Base-by-base conservation (phyloP, 768 basidiomycete genomes). In the Astraeus odoratus region DNA sequence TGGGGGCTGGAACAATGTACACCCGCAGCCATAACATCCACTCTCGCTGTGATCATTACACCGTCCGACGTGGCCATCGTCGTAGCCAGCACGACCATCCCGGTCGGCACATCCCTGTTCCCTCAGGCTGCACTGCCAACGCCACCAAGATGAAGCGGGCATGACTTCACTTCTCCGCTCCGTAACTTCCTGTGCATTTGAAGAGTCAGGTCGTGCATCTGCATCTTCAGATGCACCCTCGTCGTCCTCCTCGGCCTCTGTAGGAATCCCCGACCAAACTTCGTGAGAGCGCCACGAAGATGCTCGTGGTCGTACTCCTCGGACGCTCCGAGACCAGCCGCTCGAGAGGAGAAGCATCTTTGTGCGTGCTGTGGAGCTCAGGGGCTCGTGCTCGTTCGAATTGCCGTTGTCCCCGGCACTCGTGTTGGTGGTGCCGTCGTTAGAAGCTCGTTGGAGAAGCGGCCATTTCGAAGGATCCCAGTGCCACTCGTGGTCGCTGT, bases 321-420 rank as follows among this genome's bases (percentile, higher is more conserved):
- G 35, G 35, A 13, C 35, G 35, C 4, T 26, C 18, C 39, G 16
- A n/a, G 20, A 20, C 24, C 26, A 26, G 18, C 26, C 4, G 10
- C 39, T 41, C 26, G 39, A 41, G 9, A 41, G 13, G 39, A 41
- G 26, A 26, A 41, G 39, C 3, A 26, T 41, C 26, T 29, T 41
- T 9, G 37, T 12, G 25, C 19, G 39, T 27, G 24, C 15, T 15
- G 8, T 27, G 7, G 39, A 8, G 26, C 12, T 10, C 4, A 1
- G 19, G 16, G 22, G 5, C 12, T n/a, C 16, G 16, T 40, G 15
- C 23, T 37, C 36, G 34, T 20, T 7, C 27, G 27, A 7, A 29
- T 7, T 29, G 27, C 7, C 27, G 12, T n/a, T 31, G 3, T n/a
- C 10, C 4, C 30, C 3, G 5, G 12, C 30, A 31, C 30, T 31